phyloP scores from a whole-genome alignment of 2,329 filamentous ascomycete species.

The Daldinia sp. region DNA sequence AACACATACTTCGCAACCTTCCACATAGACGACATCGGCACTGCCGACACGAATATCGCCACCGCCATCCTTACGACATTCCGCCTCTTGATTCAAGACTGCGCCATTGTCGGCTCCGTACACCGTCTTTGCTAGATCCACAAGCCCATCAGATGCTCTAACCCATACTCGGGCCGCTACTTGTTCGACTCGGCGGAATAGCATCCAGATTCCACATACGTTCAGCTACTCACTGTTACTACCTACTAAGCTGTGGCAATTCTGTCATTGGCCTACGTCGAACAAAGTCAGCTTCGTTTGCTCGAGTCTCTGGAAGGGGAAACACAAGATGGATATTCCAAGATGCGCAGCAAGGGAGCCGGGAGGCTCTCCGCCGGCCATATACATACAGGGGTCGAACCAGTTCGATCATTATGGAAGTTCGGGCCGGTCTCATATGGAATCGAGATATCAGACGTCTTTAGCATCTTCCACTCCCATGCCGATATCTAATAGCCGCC shows the following conservation, averaged over 20 bases:
- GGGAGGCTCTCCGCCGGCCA: constrained; percentile 44
- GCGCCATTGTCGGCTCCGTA: constrained; percentile 17
- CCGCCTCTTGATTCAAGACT: constrained; percentile 22
- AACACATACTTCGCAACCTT: constrained; percentile 22
- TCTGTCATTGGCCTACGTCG: constrained; percentile 34
- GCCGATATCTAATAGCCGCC: constrained; percentile 48
- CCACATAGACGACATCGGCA: constrained; percentile 33
- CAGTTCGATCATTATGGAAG: constrained; percentile 40
- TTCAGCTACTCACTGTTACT: constrained; percentile 28
- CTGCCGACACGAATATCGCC: constrained; percentile 39
- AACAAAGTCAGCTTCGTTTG: constrained; percentile 26
- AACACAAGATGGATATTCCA: constrained; percentile 44
- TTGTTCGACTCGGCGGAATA: constrained; percentile 19
- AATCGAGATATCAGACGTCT: constrained; percentile 45
- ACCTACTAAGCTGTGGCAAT: constrained; percentile 33
- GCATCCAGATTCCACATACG: constrained; percentile 7
- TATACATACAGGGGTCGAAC: constrained; percentile 43
- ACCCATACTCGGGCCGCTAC: constrained; percentile 19
- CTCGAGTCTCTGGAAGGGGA: constrained; percentile 12
- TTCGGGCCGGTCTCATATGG: constrained; percentile 38
- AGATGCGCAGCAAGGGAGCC: constrained; percentile 45
- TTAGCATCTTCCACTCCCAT: constrained; percentile 49
- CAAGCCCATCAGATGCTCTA: constrained; percentile 29
- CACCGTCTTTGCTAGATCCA: constrained; percentile 25
- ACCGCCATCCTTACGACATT: constrained; percentile 36